Base-by-base conservation (phyloP, 345 rosid genomes). In the Fremontodendron californicum region DNA sequence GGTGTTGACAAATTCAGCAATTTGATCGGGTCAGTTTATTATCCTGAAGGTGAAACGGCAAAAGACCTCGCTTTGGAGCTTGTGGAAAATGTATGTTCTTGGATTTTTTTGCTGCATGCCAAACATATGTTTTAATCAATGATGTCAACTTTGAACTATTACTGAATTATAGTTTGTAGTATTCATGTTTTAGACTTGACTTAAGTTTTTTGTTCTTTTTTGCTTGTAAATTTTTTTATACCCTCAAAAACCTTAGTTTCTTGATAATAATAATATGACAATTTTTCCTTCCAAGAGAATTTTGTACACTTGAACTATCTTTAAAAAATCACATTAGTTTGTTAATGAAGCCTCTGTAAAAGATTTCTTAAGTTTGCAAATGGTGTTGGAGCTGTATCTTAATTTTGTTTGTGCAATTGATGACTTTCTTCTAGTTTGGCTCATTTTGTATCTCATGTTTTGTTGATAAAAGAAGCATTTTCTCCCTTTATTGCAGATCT, bases 1-100 rank as follows among this genome's bases (percentile, higher is more conserved):
- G 98, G 98, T 39, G 96, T 90, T 75, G 99, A 96, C 86, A 92
- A 94, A 75, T 90, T 87, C 88, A 91, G 88, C 88, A 96, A 92
- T 82, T 85, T 96, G 90, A 90, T 96, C 79, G 99, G 99, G 21
- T 91, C 99, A 2, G 89, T 94, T 31, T 88, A 89, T 84, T 96
- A 96, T 82, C 88, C 97, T 18, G 98, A 91, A 54, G 95, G 91
- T 39, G 97, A 94, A 15, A 74, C 89, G 40, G 94, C 96, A 2
- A 91, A 90, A 82, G 98, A 96, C 85, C 85, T 96, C 74, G 93
- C 95, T 27, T 69, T 92, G 87, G 99, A 96, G 88, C 98, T 96
- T 78, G 87, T 91, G 75, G 98, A 92, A 87, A 89, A 88, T 80
- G 99, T 96, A 89, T 19, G 88, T 81, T 21, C 39, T 71, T 37